Conservation (phyloP, 1,284 basidiomycete species). For the Amylostereum chailletii region DNA sequence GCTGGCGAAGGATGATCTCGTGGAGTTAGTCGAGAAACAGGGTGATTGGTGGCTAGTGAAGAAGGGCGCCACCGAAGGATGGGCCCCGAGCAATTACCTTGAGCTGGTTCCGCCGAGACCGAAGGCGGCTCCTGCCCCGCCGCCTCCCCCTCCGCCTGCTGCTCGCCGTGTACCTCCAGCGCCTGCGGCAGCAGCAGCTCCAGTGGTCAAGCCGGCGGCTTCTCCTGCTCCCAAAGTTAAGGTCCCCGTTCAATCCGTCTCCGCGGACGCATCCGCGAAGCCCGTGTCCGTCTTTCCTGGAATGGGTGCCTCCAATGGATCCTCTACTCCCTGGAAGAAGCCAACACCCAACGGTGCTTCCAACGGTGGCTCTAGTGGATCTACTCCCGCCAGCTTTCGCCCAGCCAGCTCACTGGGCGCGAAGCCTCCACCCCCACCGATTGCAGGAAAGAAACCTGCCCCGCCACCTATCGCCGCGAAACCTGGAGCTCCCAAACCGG, state of each 20-base stretch:
- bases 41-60: slow-evolving; percentile 97
- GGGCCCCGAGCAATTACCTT: slow-evolving; percentile 94
- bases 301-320: slow-evolving; percentile 55
- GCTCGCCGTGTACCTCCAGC: slow-evolving; percentile 39
- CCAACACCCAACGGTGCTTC: slow-evolving; percentile 22
- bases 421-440: slow-evolving; percentile 41
- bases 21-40: slow-evolving; percentile 91
- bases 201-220: slow-evolving; percentile 15
- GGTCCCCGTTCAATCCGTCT: slow-evolving; percentile 32
- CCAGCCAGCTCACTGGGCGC: slow-evolving; percentile 41
- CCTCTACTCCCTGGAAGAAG: slow-evolving; percentile 70
- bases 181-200: slow-evolving; percentile 23
- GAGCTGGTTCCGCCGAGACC: slow-evolving; percentile 65
- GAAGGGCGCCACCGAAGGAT: slow-evolving; percentile 80
- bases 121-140: slow-evolving; percentile 50
- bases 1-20: slow-evolving; percentile 83
- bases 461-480: slow-evolving; percentile 26
- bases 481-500: slow-evolving; percentile 27
- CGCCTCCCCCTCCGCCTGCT: slow-evolving; percentile 61
- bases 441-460: slow-evolving; percentile 39
- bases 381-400: slow-evolving; percentile 45
- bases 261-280: slow-evolving; percentile 51
- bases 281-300: slow-evolving; percentile 71
- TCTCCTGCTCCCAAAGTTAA: slow-evolving; percentile 25
- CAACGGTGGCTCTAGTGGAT: slow-evolving; percentile 25